phyloP scores from a whole-genome alignment of 768 basidiomycete genomes.

The Holtermannia corniformis region DNA sequence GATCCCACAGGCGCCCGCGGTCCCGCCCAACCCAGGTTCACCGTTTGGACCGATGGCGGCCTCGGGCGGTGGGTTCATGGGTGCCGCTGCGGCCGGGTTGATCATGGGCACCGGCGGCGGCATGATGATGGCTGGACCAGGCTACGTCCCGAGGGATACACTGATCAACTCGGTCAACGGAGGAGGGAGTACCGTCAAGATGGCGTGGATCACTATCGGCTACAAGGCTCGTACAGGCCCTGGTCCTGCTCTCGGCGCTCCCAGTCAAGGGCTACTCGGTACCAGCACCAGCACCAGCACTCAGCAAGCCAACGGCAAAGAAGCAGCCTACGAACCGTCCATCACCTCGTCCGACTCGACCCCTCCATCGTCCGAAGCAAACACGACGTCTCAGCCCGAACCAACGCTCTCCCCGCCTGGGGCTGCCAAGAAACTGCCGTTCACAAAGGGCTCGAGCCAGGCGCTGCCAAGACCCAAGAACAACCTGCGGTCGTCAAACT shows the following conservation, averaged over 20 bases:
- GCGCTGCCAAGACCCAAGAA: constrained; percentile 66
- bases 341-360: constrained; percentile 15
- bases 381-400: constrained; percentile 8
- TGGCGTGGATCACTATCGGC: background rate
- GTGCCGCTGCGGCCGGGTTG: background rate
- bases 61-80: background rate
- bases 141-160: background rate
- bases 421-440: constrained; percentile 16
- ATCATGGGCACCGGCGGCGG: background rate
- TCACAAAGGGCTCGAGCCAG: constrained; percentile 8
- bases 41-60: background rate
- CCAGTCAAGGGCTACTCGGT: background rate
- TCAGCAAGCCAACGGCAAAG: constrained; percentile 4
- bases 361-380: constrained; percentile 18
- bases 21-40: background rate
- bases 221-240: background rate
- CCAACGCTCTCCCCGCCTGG: constrained; percentile 14
- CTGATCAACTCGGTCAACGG: background rate
- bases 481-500: constrained; percentile 80
- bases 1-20: background rate
- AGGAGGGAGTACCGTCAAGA: background rate
- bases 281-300: background rate
- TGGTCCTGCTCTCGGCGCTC: background rate
- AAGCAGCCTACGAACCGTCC: constrained; percentile 22
- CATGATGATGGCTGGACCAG: background rate